Percentiles rank a stretch among this genome's conserved stretches.
These are phyloP conservation scores for Carex parvula DNA, from an alignment of 176 grass and related monocot genomes.

Conservation along the genomic window DNA sequence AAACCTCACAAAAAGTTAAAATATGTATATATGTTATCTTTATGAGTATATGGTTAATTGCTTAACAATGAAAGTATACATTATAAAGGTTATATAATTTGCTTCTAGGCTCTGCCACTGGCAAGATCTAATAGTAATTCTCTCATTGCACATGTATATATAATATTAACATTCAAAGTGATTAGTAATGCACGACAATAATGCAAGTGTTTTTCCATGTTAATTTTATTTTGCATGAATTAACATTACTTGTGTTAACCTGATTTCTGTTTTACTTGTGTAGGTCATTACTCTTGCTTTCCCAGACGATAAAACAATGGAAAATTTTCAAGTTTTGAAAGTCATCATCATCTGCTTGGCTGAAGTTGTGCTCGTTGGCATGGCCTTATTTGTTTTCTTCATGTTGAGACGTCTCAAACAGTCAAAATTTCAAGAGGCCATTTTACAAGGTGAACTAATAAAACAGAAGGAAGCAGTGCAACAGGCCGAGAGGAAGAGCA, in stretches of 20 bases:
- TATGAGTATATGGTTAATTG: too few relatives aligned
- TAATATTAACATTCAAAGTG: neutral
- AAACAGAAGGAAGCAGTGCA: too few relatives aligned
- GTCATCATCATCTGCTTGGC: neutral
- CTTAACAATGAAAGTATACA: too few relatives aligned
- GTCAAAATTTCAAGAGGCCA: neutral
- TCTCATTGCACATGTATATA: neutral
- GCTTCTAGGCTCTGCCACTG: too few relatives aligned
- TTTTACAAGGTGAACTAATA: too few relatives aligned
- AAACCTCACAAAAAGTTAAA: too few relatives aligned
- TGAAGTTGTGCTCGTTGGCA: neutral
- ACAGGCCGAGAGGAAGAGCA: too few relatives aligned
- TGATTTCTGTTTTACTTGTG: neutral
- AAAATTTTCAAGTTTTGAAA: neutral
- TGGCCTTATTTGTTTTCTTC: neutral
- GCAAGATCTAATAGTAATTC: neutral
- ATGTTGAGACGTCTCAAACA: neutral
- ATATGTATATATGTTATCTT: too few relatives aligned
- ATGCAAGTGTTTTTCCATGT: neutral
- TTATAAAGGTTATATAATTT: too few relatives aligned
- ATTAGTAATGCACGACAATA: neutral
- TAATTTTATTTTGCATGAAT: neutral
- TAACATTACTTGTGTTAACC: neutral
- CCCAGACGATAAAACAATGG: constrained; percentile 1
- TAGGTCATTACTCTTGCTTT: neutral